These are phyloP conservation scores for Strobilomyces confusus DNA, from an alignment of 768 basidiomycete species.

Conservation along the genomic window DNA sequence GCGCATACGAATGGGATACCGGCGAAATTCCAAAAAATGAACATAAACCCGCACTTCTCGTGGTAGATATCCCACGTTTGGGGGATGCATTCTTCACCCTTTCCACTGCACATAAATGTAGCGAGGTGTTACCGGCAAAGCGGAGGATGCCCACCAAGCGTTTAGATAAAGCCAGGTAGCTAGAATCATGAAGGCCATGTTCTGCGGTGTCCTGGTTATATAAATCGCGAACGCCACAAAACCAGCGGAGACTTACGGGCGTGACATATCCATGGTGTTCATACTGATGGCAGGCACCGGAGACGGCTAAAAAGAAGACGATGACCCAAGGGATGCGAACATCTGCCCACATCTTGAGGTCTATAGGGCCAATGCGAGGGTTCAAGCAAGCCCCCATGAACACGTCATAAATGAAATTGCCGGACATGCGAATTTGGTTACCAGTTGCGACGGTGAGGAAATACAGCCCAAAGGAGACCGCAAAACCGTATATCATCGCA, in stretches of 20 bases:
- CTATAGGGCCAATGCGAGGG: constrained; percentile 85
- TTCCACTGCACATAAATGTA: constrained; percentile 48
- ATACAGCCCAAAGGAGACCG: constrained; percentile 77
- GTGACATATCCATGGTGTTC: constrained; percentile 89
- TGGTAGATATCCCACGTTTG: constrained; percentile 99
- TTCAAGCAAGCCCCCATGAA: constrained; percentile 97
- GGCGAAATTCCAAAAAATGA: constrained; percentile 97
- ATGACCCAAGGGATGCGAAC: constrained; percentile 97
- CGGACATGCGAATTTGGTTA: constrained; percentile 87
- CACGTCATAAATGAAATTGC: constrained; percentile 89
- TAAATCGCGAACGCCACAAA: background rate
- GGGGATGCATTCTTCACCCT: constrained; percentile 92
- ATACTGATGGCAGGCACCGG: constrained; percentile 94
- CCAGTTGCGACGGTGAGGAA: constrained; percentile 72
- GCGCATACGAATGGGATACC: constrained; percentile 86
- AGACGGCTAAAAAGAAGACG: constrained; percentile 89
- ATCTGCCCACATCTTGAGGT: constrained; percentile 99
- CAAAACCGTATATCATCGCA: constrained; percentile 88
- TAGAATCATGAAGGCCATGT: constrained; percentile 94
- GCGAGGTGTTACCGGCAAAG: background rate
- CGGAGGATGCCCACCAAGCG: constrained; percentile 59
- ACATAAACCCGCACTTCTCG: constrained; percentile 98
- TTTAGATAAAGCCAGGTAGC: constrained; percentile 97
- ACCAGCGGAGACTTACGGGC: constrained; percentile 49
- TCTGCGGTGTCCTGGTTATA: constrained; percentile 41